Conservation (phyloP, 208 protist species). For the Leishmania arabica region DNA sequence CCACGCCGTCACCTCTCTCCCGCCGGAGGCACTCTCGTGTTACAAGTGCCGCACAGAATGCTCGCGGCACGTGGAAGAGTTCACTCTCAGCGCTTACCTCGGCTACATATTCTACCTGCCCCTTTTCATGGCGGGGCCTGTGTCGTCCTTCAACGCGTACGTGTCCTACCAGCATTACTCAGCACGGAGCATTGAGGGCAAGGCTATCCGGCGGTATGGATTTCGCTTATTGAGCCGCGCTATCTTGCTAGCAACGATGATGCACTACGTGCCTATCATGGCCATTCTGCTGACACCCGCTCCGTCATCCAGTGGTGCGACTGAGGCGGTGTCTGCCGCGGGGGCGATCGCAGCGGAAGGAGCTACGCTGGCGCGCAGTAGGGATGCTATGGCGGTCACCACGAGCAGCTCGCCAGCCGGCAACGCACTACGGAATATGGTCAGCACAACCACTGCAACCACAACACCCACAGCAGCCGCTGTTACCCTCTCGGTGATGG, state of each 20-base stretch:
- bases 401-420: not conserved
- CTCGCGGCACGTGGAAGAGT: slow-evolving; percentile 44
- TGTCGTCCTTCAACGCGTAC: slow-evolving; percentile 89
- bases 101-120: slow-evolving; percentile 88
- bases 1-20: slow-evolving; percentile 3
- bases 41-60: slow-evolving; percentile 59
- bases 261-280: slow-evolving; percentile 63
- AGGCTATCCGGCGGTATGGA: slow-evolving; percentile 36
- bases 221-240: slow-evolving; percentile 35
- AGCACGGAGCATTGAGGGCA: slow-evolving; percentile 28
- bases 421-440: not conserved
- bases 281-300: slow-evolving; percentile 38
- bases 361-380: not conserved
- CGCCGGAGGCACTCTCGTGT: slow-evolving; percentile 34
- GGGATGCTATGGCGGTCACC: not conserved
- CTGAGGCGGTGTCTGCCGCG: not conserved
- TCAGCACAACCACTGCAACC: not conserved
- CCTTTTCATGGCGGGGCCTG: slow-evolving; percentile 87
- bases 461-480: not conserved
- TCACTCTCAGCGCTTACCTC: slow-evolving; percentile 60
- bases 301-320: not conserved
- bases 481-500: slow-evolving; percentile 15
- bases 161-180: slow-evolving; percentile 61
- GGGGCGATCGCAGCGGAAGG: not conserved
- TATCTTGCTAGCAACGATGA: slow-evolving; percentile 35